phyloP scores from a whole-genome alignment of 371 early-diverging fungal genomes.

The Zychaea mexicana region DNA sequence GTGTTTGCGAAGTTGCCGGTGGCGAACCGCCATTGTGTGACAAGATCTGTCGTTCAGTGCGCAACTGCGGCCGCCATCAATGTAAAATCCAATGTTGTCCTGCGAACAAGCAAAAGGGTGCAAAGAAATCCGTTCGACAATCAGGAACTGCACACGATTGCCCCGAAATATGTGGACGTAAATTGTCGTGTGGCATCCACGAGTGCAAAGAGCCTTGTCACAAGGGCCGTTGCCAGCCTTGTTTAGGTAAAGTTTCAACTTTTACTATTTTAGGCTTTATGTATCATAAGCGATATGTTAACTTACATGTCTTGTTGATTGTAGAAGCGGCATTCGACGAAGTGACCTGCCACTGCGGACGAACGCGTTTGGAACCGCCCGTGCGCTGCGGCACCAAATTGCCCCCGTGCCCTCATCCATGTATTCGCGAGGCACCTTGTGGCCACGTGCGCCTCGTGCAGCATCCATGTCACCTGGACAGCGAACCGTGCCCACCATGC shows the following conservation, averaged over 20 bases:
- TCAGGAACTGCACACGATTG: conserved; percentile 63
- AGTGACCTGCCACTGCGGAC: conserved; percentile 74
- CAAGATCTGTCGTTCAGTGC: conserved; percentile 59
- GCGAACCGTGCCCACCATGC: conserved; percentile 78
- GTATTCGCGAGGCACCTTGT: conserved; percentile 67
- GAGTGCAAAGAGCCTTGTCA: conserved; percentile 71
- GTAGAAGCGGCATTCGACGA: conserved; percentile 67
- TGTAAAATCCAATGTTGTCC: conserved; percentile 64
- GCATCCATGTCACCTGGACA: conserved; percentile 79
- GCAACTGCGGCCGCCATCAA: conserved; percentile 71
- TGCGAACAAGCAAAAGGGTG: conserved; percentile 42
- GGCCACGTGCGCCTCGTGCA: conserved; percentile 66
- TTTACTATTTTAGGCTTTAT: neutral
- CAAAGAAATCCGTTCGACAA: conserved; percentile 17
- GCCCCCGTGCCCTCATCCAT: conserved; percentile 69
- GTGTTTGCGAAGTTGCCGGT: conserved; percentile 42
- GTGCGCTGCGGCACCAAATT: conserved; percentile 72
- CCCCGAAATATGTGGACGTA: conserved; percentile 62
- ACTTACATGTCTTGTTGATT: neutral
- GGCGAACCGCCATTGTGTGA: conserved; percentile 62
- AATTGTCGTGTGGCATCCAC: conserved; percentile 69
- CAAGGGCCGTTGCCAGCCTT: conserved; percentile 71
- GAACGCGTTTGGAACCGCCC: conserved; percentile 73
- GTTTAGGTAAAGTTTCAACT: conserved; percentile 44
- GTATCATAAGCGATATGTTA: too few species aligned